Base-by-base conservation (phyloP, 2,329 filamentous ascomycete species). In the Dendryphion nanum region DNA sequence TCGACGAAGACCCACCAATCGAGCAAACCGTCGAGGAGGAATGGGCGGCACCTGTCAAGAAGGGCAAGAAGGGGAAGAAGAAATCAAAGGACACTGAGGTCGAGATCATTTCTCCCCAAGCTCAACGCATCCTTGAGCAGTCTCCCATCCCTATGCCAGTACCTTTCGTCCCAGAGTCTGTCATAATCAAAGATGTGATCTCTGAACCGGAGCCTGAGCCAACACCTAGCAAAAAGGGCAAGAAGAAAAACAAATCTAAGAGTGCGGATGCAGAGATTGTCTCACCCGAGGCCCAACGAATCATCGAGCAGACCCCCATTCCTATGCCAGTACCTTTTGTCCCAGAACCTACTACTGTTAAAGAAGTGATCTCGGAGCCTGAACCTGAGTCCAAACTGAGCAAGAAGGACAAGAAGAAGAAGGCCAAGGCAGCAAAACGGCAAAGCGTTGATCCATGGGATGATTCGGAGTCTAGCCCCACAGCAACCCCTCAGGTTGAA, bases 1-100 rank as follows among this genome's bases (percentile, higher is more conserved):
- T 85, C 44, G 61, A 71, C 29, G 68, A 71, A 5, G 44, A 60
- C 30, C 67, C 44, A 50, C 35, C 53, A 51, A 21, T 50, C 55
- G 44, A 61, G 67, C 69, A 52, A 51, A 53, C 43, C 6, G 26
- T 29, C 17, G 38, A 30, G 13, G 44, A 49, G 12, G 46, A 45
- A 16, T 41, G 36, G 41, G 31, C 38, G 17, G 23, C 36, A 15
- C 17, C 35, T 15, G 21, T 37, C 14, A 40, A 35, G 24, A 36
- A 35, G 30, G 10, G 29, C 15, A 45, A 45, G 41, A 44, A 47
- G 15, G 40, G 35, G 12, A 49, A 48, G 33, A 60, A 48, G 14
- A 51, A 48, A 30, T 46, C 48, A 12, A 52, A 51, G 38, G 48
- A 31, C 43, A 50, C 49, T 50, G 50, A 59, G 29, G 46, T 53